Evolutionary conservation across 1,284 basidiomycete species (phyloP).

Genomic region (Chondrostereum purpureum): DNA sequence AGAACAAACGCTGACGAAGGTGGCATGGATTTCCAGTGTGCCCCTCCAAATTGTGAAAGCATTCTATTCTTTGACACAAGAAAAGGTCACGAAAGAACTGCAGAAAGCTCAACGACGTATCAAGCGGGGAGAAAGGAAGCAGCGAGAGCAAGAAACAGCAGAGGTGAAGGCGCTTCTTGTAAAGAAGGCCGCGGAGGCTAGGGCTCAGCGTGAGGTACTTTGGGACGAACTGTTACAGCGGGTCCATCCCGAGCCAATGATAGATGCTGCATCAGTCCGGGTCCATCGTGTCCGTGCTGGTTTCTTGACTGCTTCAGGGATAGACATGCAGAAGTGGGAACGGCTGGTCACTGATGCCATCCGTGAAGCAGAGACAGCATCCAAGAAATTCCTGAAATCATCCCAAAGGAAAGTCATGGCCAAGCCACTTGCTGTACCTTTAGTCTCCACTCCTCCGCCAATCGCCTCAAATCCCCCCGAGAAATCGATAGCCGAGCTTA

Average conservation of each 20-base stretch:
- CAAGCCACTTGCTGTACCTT: constrained; percentile 16
- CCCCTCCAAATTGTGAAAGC: constrained; percentile 42
- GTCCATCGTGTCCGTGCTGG: constrained; percentile 45
- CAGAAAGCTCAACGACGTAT: constrained; percentile 31
- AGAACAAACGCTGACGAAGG: constrained; percentile 32
- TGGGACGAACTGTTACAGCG: constrained; percentile 55
- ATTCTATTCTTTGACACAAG: constrained; percentile 36
- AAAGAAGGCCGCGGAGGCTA: constrained; percentile 51
- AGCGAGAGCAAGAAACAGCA: constrained; percentile 27
- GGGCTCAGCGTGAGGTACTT: constrained; percentile 47
- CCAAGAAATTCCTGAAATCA: constrained; percentile 35
- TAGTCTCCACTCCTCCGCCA: constrained; percentile 25
- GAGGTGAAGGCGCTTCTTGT: constrained; percentile 45
- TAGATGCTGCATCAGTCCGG: constrained; percentile 40
- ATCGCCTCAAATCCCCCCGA: constrained; percentile 38
- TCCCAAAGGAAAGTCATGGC: constrained; percentile 16
- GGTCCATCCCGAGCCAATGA: constrained; percentile 46
- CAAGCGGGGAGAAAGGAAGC: constrained; percentile 24
- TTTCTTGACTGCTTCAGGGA: constrained; percentile 51
- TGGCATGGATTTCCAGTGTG: constrained; percentile 50
- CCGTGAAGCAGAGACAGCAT: constrained; percentile 44
- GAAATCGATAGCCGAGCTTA: constrained; percentile 47
- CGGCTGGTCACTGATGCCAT: constrained; percentile 49
- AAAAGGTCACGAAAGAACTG: constrained; percentile 34
- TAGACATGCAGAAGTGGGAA: constrained; percentile 54